These are phyloP conservation scores for Cladophialophora chaetospira DNA, from an alignment of 2,329 filamentous ascomycete genomes.

Conservation along the genomic window DNA sequence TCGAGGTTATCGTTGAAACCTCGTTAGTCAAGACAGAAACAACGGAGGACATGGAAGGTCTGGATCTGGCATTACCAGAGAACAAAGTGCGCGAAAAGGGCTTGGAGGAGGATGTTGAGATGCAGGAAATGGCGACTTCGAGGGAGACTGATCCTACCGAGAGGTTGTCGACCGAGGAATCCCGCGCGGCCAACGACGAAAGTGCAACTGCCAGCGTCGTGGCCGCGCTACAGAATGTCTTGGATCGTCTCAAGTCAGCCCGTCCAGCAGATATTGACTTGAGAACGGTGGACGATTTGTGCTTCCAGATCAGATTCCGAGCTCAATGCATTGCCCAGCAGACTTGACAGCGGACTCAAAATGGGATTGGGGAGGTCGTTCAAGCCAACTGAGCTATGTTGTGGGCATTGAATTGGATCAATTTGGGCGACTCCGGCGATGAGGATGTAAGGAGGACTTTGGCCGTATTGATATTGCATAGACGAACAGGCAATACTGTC, in stretches of 20 bases:
- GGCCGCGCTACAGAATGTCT: conserved; percentile 21
- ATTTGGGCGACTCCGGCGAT: too few species aligned
- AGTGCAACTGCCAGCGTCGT: background rate
- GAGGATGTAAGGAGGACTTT: background rate
- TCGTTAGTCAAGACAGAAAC: background rate
- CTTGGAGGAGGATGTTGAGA: background rate
- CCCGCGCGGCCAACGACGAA: background rate
- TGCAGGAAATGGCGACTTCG: background rate
- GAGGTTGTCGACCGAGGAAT: background rate
- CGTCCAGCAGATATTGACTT: conserved; percentile 18
- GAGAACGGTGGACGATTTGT: conserved; percentile 29
- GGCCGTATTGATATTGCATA: background rate
- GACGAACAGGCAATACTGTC: background rate
- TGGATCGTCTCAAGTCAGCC: conserved; percentile 22
- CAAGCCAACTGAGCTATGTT: too few species aligned
- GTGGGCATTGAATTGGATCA: too few species aligned
- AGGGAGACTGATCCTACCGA: background rate
- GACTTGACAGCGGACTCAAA: background rate
- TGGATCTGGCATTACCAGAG: background rate
- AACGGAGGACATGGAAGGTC: background rate
- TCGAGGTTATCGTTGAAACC: conserved; percentile 4
- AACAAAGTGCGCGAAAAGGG: background rate
- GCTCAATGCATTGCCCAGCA: conserved; percentile 24
- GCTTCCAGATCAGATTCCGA: conserved; percentile 30
- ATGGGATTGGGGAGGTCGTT: too few species aligned